Base-by-base conservation (phyloP, 768 basidiomycete genomes). In the Podaxis sp. region DNA sequence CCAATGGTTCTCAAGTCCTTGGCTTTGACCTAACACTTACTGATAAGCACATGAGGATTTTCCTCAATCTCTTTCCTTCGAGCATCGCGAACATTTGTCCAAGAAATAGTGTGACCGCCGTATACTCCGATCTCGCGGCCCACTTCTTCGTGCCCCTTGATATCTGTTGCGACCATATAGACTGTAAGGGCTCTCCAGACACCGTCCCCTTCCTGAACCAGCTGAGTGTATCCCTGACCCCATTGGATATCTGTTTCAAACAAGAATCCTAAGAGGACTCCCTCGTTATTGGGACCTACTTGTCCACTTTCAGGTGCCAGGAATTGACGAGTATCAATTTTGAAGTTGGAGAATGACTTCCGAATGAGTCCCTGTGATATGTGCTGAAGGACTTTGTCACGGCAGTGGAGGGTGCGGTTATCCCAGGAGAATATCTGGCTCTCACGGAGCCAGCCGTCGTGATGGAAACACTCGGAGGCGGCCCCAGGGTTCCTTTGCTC, bases 101-200 rank as follows among this genome's bases (percentile, higher is more conserved):
- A 56, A 17, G 54, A 37, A 17, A 49, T 17, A 2, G 46, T 48
- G 36, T 62, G 53, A 48, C 46, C 60, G 12, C 60, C 60, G n/a
- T 62, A 56, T 11, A 49, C 26, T 10, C 60, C 60, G 22, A 55
- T 4, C 40, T 62, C 60, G 5, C 60, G 40, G 5, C 28, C 33
- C 2, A 15, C 20, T 50, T 62, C 60, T 20, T 55, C 60, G 30
- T 62, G 60, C 36, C 60, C 60, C 33, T 62, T 62, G 60, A 62
- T 56, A 56, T 62, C 54, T 10, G 11, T 26, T 2, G 60, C 53
- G 13, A 17, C 12, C 41, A 62, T 46, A 24, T 62, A 49, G 7
- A 62, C 60, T n/a, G 33, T 20, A 12, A 62, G 44, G 40, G 60
- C 60, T 38, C 40, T 62, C 60, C 60, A 62, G 13, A 48, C 30